Base-by-base conservation (phyloP, 352 stramenopile species). In the Pythium brassicae region DNA sequence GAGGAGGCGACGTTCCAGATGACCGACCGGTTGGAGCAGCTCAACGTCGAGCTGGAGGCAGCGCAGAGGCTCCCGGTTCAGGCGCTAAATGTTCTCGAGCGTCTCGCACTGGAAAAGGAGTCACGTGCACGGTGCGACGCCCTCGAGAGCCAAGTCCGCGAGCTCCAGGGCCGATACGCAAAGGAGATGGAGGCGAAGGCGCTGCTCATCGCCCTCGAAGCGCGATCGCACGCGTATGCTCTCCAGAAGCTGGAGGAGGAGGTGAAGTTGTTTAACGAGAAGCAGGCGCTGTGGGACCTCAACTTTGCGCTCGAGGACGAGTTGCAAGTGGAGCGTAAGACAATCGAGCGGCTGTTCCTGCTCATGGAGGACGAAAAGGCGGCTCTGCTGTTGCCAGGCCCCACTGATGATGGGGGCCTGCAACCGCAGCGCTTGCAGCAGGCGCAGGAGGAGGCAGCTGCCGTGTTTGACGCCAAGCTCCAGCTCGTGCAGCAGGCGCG, bases 1-100 rank as follows among this genome's bases (percentile, higher is more conserved):
- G 77, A 88, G 25, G 80, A 88, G 48, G 78, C 77, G 10, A 43
- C 87, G 0, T 83, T 80, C 26, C 76, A 86, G 26, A 60, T 85
- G 37, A 55, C 49, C 26, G 80, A 87, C 42, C 66, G 71, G 20
- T 56, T 83, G 14, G 55, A 73, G 12, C 66, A 83, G 22, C 68
- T 88, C 0, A 53, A 73, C 3, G 53, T 57, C 14, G 55, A 76
- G 3, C 57, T 86, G 1, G 72, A 86, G 23, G 66, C 73, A 15
- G 78, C 78, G 0, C 61, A 63, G 35, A 55, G 67, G 0, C 53
- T 92, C 34, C 78, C 76, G 2, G 48, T 71, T 5, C 78, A 86
- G 45, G 83, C 83, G 3, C 42, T 73, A 14, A 83, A 87, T 53
- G 63, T 66, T 1, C 46, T 92, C 4, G 74, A 89, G 25, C 56